Evolutionary conservation across 805 yeast species (phyloP).

Genomic region (Pichia eremophila): DNA sequence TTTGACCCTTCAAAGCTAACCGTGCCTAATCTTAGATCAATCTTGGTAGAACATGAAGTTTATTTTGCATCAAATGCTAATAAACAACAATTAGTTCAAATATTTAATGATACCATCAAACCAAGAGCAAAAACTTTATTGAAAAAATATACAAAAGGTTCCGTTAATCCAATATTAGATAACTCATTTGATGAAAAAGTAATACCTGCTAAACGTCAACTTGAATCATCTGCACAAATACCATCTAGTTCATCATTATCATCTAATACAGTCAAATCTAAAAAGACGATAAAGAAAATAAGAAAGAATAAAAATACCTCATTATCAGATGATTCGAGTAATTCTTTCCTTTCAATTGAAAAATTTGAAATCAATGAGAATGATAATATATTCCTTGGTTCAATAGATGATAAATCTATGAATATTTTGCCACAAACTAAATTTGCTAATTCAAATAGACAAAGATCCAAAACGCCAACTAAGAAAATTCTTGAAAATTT

Average conservation of each 20-base stretch:
- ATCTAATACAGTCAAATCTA: not conserved
- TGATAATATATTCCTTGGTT: conserved; percentile 11
- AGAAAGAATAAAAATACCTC: conserved; percentile 1
- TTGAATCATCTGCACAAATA: not conserved
- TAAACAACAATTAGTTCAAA: conserved; percentile 53
- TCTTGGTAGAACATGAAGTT: conserved; percentile 57
- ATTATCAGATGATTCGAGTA: not conserved
- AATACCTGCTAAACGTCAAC: conserved; percentile 8
- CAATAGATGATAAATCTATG: conserved; percentile 8
- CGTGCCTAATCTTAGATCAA: conserved; percentile 60
- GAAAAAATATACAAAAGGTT: conserved; percentile 13
- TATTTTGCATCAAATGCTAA: conserved; percentile 52
- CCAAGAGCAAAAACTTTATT: conserved; percentile 39
- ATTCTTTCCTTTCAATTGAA: conserved; percentile 15
- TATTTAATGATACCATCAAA: conserved; percentile 47
- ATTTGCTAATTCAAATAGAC: not conserved
- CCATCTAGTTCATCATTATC: not conserved
- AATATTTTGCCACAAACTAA: conserved; percentile 1
- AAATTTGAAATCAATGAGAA: conserved; percentile 16
- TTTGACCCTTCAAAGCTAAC: conserved; percentile 61
- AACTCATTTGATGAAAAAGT: not conserved
- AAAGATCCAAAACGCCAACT: conserved; percentile 1
- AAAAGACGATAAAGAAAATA: not conserved
- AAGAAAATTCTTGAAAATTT: conserved; percentile 10
- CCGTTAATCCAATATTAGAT: not conserved